A percentile compares a stretch with the other conserved stretches of the same genome.
Evolutionary conservation across 148 eudicot genomes (phyloP).

Genomic region (Spergularia marina): DNA sequence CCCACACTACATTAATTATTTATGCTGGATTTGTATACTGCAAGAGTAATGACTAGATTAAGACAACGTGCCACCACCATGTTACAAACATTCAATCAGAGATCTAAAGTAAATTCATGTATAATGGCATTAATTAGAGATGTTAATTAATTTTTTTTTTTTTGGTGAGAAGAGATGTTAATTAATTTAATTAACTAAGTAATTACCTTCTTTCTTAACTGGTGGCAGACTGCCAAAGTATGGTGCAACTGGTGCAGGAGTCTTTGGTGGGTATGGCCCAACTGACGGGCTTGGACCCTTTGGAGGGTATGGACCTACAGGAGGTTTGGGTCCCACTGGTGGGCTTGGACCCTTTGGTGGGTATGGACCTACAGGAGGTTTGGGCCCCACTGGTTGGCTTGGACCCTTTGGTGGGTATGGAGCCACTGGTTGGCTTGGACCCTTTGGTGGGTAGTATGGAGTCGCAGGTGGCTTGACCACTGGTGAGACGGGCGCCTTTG

Average conservation of each 20-base stretch:
- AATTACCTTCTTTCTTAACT: constrained; percentile 43
- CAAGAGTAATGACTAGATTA: no score
- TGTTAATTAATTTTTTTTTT: not conserved
- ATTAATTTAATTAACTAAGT: not conserved
- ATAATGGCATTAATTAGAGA: not conserved
- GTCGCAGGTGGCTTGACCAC: not conserved
- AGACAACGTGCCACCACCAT: no score
- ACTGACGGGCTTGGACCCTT: constrained; percentile 20
- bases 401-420: constrained; percentile 28
- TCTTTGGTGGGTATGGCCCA: constrained; percentile 20
- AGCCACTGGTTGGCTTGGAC: constrained; percentile 1
- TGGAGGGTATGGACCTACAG: constrained; percentile 16
- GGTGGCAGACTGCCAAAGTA: constrained; percentile 39
- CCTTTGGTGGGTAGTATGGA: constrained; percentile 19
- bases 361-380: not conserved
- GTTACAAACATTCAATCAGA: no score
- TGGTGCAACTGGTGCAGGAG: constrained; percentile 27
- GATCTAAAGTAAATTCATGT: no score
- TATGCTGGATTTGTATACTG: no score
- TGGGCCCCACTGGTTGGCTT: constrained; percentile 7
- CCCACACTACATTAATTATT: no score
- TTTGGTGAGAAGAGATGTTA: no score
- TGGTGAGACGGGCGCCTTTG: constrained; percentile 26
- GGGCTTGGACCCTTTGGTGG: constrained; percentile 28
- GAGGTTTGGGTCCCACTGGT: constrained; percentile 12